Percentiles rank a stretch among this genome's conserved stretches.
Evolutionary conservation across 2,329 filamentous ascomycete species (phyloP).

Genomic region (Trichoderma sp.): DNA sequence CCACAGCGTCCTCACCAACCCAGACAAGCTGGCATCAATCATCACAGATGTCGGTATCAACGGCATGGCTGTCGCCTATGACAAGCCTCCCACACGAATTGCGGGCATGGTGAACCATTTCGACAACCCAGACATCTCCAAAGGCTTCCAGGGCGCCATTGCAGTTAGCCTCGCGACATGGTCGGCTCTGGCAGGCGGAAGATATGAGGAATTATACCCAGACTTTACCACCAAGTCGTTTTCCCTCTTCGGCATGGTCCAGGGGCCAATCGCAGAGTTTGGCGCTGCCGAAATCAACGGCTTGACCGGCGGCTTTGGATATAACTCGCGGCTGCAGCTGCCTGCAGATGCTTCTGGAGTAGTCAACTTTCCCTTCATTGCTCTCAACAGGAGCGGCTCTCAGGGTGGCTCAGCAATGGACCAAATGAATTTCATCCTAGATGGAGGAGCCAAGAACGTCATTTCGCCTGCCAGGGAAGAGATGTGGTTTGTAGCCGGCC

Average conservation of each 20-base stretch:
- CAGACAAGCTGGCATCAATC: background rate
- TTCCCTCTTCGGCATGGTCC: background rate
- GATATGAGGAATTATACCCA: background rate
- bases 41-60: background rate
- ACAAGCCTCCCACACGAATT: background rate
- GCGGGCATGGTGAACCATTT: background rate
- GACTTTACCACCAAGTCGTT: background rate
- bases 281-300: background rate
- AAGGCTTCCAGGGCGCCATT: background rate
- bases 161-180: background rate
- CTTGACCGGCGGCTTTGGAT: slow-evolving; percentile 2
- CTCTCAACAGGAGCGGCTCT: background rate
- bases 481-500: background rate
- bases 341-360: background rate
- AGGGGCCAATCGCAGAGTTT: background rate
- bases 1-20: background rate
- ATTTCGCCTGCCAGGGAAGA: background rate
- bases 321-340: background rate
- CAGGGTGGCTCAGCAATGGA: background rate
- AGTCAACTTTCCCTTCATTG: background rate
- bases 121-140: background rate
- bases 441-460: background rate
- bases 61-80: background rate
- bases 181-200: background rate
- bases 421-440: background rate